phyloP scores from a whole-genome alignment of 805 yeast genomes.

The Saccharomycopsis fibuligera region DNA sequence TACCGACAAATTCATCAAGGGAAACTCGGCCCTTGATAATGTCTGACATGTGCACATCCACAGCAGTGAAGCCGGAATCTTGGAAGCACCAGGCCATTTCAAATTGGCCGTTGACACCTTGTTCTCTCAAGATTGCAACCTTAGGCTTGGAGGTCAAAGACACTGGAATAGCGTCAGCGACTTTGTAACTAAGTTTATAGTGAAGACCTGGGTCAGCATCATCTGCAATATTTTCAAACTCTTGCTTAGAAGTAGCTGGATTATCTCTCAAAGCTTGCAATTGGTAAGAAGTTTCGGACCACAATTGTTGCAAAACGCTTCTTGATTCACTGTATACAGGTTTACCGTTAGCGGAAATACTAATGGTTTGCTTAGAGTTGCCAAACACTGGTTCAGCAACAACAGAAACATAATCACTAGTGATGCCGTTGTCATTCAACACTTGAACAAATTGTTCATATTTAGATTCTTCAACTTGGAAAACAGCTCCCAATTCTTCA shows the following conservation, averaged over 20 bases:
- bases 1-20: conserved; percentile 76
- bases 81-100: conserved; percentile 98
- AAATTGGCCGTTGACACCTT: conserved; percentile 96
- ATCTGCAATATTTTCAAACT: conserved; percentile 65
- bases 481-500: conserved; percentile 94
- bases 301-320: conserved; percentile 63
- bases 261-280: conserved; percentile 91
- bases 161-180: conserved; percentile 41
- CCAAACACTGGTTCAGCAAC: conserved; percentile 66
- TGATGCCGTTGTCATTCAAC: conserved; percentile 53
- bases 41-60: conserved; percentile 97
- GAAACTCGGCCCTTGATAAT: conserved; percentile 65
- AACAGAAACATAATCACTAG: conserved; percentile 44
- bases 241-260: conserved; percentile 86
- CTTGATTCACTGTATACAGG: conserved; percentile 50
- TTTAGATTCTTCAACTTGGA: conserved; percentile 65
- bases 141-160: conserved; percentile 52
- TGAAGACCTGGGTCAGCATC: conserved; percentile 86
- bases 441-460: conserved; percentile 48
- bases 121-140: conserved; percentile 95
- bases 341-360: conserved; percentile 40
- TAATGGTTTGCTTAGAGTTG: conserved; percentile 41
- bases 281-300: conserved; percentile 86
- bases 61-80: conserved; percentile 89
- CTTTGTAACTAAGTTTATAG: conserved; percentile 69